These are phyloP conservation scores for Mallotus repandus DNA, from an alignment of 441 rosid species.

Conservation along the genomic window DNA sequence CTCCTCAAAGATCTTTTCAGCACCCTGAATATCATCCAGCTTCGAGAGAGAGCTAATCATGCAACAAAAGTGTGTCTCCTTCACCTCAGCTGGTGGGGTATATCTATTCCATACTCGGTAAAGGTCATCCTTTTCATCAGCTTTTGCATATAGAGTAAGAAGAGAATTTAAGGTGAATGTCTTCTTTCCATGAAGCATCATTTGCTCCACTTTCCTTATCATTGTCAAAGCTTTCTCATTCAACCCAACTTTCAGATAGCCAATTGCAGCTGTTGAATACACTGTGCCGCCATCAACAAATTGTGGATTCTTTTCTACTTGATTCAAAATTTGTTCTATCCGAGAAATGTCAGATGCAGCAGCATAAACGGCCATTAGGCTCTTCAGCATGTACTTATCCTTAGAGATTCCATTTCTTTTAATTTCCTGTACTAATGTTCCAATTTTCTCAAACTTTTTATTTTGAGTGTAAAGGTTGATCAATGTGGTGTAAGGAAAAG, in stretches of 20 bases:
- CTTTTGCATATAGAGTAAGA: constrained; percentile 19
- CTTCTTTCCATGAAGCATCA: constrained; percentile 7
- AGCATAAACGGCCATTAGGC: constrained; percentile 19
- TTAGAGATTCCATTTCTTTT: constrained; percentile 20
- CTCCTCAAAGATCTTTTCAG: constrained; percentile 37
- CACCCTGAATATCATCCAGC: constrained; percentile 35
- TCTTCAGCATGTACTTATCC: constrained; percentile 19
- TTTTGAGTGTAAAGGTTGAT: constrained; percentile 29
- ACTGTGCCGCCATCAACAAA: constrained; percentile 21
- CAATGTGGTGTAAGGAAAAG: constrained; percentile 33
- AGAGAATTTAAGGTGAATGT: constrained; percentile 19
- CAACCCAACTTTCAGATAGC: constrained; percentile 27
- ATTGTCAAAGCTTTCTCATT: constrained; percentile 29
- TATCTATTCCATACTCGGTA: constrained; percentile 33
- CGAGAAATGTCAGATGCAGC: constrained; percentile 24
- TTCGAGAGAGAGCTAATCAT: constrained; percentile 27
- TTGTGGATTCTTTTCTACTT: constrained; percentile 17
- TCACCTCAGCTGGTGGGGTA: constrained; percentile 17
- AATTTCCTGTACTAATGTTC: constrained; percentile 36
- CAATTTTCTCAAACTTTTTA: constrained; percentile 29
- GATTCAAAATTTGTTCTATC: constrained; percentile 29
- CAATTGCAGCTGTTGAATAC: constrained; percentile 28
- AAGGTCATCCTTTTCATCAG: constrained; percentile 33
- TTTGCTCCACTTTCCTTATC: constrained; percentile 33
- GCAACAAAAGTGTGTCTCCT: not conserved